Conservation (phyloP, 1,284 basidiomycete species). For the Fomitopsis betulina region DNA sequence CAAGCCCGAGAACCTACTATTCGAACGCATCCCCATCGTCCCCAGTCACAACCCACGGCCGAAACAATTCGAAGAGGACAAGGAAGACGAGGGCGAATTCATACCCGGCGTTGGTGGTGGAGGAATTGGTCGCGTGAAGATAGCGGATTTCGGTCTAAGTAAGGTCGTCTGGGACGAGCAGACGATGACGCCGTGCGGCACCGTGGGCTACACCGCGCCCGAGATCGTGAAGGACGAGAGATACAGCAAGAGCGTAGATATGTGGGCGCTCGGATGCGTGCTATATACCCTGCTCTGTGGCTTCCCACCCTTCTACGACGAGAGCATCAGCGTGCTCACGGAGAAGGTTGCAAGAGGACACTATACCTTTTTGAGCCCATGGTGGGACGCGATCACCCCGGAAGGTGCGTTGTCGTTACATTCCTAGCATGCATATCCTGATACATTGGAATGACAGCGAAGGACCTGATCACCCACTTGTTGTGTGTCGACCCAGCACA, state of each 20-base stretch:
- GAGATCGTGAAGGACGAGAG: slow-evolving; percentile 99
- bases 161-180: slow-evolving; percentile 99
- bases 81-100: slow-evolving; percentile 98
- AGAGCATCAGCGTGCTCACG: slow-evolving; percentile 96
- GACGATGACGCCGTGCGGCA: slow-evolving; percentile 99
- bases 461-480: slow-evolving; percentile 93
- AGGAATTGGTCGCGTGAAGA: slow-evolving; percentile 97
- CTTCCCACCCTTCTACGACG: slow-evolving; percentile 98
- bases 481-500: slow-evolving; percentile 95
- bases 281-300: slow-evolving; percentile 98
- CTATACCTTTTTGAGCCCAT: slow-evolving; percentile 98
- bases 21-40: slow-evolving; percentile 90
- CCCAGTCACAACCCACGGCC: slow-evolving; percentile 77
- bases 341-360: slow-evolving; percentile 98
- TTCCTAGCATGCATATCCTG: neutral
- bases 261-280: slow-evolving; percentile 99
- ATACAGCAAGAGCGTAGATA: slow-evolving; percentile 98
- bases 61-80: slow-evolving; percentile 96
- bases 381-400: slow-evolving; percentile 97
- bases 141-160: slow-evolving; percentile 97
- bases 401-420: slow-evolving; percentile 47
- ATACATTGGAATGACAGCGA: slow-evolving; percentile 47
- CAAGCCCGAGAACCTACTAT: slow-evolving; percentile 97
- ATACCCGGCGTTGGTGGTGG: slow-evolving; percentile 89
- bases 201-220: slow-evolving; percentile 98